Evolutionary conservation across 2,329 filamentous ascomycete genomes (phyloP).

Genomic region (Calonectria fujianensis): DNA sequence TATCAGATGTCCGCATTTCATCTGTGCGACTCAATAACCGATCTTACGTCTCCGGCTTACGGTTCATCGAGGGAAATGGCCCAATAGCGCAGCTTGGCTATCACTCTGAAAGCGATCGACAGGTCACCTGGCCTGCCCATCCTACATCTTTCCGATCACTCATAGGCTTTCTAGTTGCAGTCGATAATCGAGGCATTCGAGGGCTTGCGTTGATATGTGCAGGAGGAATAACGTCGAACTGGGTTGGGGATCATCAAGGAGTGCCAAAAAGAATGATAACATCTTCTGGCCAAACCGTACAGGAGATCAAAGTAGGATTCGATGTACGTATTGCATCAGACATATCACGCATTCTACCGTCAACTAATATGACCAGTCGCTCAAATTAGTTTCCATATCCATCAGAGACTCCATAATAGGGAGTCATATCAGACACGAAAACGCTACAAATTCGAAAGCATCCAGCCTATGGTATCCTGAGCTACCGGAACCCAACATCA

Average conservation of each 20-base stretch:
- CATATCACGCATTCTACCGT: not conserved
- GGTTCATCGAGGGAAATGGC: constrained; percentile 19
- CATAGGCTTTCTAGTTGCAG: constrained; percentile 34
- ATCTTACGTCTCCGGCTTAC: constrained; percentile 30
- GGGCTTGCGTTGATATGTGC: constrained; percentile 19
- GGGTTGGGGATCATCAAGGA: constrained; percentile 29
- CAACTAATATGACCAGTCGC: constrained; percentile 11
- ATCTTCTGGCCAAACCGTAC: constrained; percentile 10
- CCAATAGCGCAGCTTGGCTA: constrained; percentile 26
- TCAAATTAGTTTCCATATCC: constrained; percentile 35
- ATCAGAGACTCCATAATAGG: not conserved
- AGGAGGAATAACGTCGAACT: constrained; percentile 11
- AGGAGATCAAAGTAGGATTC: constrained; percentile 24
- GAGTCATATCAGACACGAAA: too few species aligned
- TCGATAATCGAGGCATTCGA: constrained; percentile 29
- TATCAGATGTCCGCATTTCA: too few species aligned
- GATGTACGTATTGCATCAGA: constrained; percentile 18
- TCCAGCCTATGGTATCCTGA: constrained; percentile 34
- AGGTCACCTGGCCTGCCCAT: constrained; percentile 19
- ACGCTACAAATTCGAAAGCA: constrained; percentile 1
- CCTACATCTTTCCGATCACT: not conserved
- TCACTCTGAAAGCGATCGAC: not conserved
- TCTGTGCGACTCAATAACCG: not conserved
- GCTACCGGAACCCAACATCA: constrained; percentile 28
- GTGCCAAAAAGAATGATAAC: constrained; percentile 21